Percentiles rank a stretch among this genome's conserved stretches.
These are phyloP conservation scores for Ceriops tagal DNA, from an alignment of 345 rosid species.

Conservation along the genomic window DNA sequence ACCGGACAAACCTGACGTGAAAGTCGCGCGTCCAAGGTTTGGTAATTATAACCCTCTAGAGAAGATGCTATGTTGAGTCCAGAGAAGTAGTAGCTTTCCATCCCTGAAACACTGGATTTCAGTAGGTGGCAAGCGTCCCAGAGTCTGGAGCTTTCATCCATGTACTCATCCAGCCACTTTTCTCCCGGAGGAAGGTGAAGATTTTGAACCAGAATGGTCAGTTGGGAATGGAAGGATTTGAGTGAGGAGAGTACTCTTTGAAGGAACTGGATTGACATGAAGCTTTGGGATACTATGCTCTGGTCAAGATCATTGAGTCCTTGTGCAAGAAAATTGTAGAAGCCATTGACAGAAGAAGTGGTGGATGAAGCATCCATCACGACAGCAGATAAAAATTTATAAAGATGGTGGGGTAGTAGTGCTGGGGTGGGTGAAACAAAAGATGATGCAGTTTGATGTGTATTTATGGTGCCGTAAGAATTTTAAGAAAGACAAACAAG, in stretches of 20 bases:
- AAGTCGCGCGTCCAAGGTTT: slow-evolving; percentile 27
- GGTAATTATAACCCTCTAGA: slow-evolving; percentile 22
- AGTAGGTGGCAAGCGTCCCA: slow-evolving; percentile 59
- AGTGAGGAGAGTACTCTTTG: slow-evolving; percentile 41
- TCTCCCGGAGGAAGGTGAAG: slow-evolving; percentile 61
- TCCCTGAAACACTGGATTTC: slow-evolving; percentile 42
- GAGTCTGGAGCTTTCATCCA: slow-evolving; percentile 64
- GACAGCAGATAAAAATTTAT: background rate
- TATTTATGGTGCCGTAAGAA: slow-evolving; percentile 24
- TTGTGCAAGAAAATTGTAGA: slow-evolving; percentile 38
- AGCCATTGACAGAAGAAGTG: slow-evolving; percentile 42
- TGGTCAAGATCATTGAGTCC: slow-evolving; percentile 47
- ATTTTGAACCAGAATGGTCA: slow-evolving; percentile 50
- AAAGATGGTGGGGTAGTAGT: background rate
- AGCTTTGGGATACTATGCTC: slow-evolving; percentile 29
- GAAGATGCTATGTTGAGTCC: slow-evolving; percentile 42
- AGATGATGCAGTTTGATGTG: slow-evolving; percentile 42
- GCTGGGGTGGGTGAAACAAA: slow-evolving; percentile 24
- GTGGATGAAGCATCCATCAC: slow-evolving; percentile 46
- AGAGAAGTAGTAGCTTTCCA: slow-evolving; percentile 40
- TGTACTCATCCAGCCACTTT: slow-evolving; percentile 70
- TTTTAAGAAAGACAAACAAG: background rate
- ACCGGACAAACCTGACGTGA: slow-evolving; percentile 42
- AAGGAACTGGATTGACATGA: slow-evolving; percentile 51
- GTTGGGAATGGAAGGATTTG: slow-evolving; percentile 46